phyloP scores from a whole-genome alignment of 176 grass and related monocot species.

The Oryza officinalis region DNA sequence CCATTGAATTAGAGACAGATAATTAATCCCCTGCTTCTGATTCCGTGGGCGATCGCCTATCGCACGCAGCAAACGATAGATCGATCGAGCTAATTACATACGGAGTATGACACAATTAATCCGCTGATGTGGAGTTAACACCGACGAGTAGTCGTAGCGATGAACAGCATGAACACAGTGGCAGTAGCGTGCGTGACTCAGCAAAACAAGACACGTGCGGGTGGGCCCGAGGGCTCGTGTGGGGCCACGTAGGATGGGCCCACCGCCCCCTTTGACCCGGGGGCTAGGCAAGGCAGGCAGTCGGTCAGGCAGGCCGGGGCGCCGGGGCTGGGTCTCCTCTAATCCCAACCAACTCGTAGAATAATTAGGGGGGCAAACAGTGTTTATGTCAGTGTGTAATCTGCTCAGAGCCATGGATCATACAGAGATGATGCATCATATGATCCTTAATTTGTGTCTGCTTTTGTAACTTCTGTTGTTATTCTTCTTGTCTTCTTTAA shows the following conservation, averaged over 20 bases:
- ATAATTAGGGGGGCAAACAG: constrained; percentile 16
- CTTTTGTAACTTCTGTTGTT: constrained; percentile 21
- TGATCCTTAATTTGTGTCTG: neutral
- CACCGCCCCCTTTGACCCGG: constrained; percentile 61
- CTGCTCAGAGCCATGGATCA: neutral
- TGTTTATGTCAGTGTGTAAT: neutral
- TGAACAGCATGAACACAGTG: neutral
- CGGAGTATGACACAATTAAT: neutral
- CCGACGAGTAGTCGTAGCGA: neutral
- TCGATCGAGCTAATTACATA: neutral
- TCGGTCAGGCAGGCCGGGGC: constrained; percentile 42
- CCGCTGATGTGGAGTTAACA: neutral
- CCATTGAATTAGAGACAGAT: neutral
- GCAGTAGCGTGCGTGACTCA: neutral
- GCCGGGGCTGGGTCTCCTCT: constrained; percentile 72
- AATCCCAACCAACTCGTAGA: constrained; percentile 42
- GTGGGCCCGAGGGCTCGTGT: constrained; percentile 18
- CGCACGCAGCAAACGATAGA: neutral
- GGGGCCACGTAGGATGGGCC: constrained; percentile 51
- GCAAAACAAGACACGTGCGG: constrained; percentile 33
- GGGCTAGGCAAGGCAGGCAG: constrained; percentile 16
- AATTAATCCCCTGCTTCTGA: neutral
- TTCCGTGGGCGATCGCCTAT: neutral
- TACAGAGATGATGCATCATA: neutral
- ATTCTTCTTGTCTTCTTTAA: constrained; percentile 21